These are phyloP conservation scores for Sugiyamaella lignohabitans DNA, from an alignment of 805 yeast genomes.

Conservation along the genomic window DNA sequence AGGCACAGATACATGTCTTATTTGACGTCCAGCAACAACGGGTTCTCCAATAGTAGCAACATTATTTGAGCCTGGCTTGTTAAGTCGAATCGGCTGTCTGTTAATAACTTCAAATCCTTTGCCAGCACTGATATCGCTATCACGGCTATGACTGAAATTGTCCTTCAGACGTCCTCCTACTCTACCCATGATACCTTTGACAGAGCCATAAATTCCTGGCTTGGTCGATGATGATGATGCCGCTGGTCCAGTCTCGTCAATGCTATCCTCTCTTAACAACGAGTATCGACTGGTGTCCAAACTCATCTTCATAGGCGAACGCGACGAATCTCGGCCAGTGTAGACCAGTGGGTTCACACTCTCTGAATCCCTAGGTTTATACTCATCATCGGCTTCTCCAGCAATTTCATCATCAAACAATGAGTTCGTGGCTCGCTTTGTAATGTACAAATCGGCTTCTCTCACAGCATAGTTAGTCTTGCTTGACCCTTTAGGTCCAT, in stretches of 20 bases:
- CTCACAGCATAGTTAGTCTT: constrained; percentile 49
- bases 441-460: constrained; percentile 49
- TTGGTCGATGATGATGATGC: neutral
- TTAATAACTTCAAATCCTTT: constrained; percentile 20
- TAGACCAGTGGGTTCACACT: constrained; percentile 4
- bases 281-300: neutral
- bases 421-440: constrained; percentile 11
- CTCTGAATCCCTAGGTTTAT: neutral
- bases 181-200: constrained; percentile 9
- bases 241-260: neutral
- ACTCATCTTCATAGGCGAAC: neutral
- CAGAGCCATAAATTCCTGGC: neutral
- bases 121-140: neutral
- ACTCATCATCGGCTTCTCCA: constrained; percentile 1
- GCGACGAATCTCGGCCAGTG: neutral
- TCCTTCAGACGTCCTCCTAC: constrained; percentile 1
- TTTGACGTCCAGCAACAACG: neutral
- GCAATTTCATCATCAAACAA: constrained; percentile 4
- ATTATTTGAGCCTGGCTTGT: neutral
- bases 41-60: neutral
- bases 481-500: constrained; percentile 11
- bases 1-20: neutral
- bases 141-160: neutral
- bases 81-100: constrained; percentile 16
- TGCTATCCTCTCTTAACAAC: neutral